Base-by-base conservation (phyloP, 306 rosid species). In the Pyrus communis region DNA sequence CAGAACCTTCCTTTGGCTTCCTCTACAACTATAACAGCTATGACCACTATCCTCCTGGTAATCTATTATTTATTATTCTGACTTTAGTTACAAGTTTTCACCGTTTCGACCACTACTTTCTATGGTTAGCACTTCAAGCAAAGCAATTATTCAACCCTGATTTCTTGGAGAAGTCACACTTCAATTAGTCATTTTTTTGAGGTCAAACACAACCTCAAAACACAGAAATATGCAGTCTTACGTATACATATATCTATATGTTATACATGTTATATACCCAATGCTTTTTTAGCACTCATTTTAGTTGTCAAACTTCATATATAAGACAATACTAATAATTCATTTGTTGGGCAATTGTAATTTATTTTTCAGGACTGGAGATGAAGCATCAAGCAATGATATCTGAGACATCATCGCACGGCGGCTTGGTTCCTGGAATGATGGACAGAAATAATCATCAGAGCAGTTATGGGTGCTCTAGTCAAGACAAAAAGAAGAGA, bases 401-500 rank as follows among this genome's bases (percentile, higher is more conserved):
- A 7, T 64, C 80, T 9, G 91, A 85, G 66, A 69, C 78, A 49
- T 30, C 77, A 40, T 80, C 27, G 5, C 27, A 57, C n/a, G 61
- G 73, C 35, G 83, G 86, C 25, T 52, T 81, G 45, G 69, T 75
- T 40, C 42, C 81, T 49, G 54, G 19, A 49, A 14, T 14, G 17
- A 14, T 49, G 54, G 54, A 49, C 19, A 49, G 54, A 49, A 49
- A 49, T 49, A 14, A 49, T 14, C 19, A 49, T 49, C 54, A 49
- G 54, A 49, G 54, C 19, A 15, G 54, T 49, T 49, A 49, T 49
- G 54, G 54, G 54, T 49, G 54, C 54, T 49, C 54, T 59, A 67
- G 23, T 17, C 87, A 79, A 43, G 87, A 89, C 74, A 90, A 89
- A 92, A 95, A 95, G 90, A 92, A 88, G 88, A 54, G 97, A 19